These are phyloP conservation scores for Cubamyces sp. DNA, from an alignment of 768 basidiomycete species.

Conservation along the genomic window DNA sequence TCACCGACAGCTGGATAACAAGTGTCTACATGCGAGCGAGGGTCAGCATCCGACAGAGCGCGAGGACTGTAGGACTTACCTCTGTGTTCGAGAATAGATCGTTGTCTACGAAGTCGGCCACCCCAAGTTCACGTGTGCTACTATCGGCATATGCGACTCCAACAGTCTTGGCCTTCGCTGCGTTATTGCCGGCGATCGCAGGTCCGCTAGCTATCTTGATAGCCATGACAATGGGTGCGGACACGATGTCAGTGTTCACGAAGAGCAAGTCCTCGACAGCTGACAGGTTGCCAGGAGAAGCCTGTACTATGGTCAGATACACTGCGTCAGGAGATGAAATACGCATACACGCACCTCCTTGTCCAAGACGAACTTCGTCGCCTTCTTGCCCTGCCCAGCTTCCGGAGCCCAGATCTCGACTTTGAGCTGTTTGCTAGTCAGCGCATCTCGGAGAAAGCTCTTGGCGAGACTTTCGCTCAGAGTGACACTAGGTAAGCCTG, in stretches of 20 bases:
- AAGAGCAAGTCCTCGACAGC: constrained; percentile 67
- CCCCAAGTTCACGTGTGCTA: constrained; percentile 80
- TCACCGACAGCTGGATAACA: constrained; percentile 95
- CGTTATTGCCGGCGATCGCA: constrained; percentile 42
- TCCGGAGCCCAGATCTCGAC: constrained; percentile 90
- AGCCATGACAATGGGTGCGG: constrained; percentile 88
- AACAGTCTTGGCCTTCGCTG: constrained; percentile 70
- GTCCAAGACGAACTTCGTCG: constrained; percentile 72
- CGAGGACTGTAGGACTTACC: constrained; percentile 44
- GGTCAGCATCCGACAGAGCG: neutral
- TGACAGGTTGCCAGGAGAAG: constrained; percentile 73
- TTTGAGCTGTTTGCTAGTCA: constrained; percentile 87
- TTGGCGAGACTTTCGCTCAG: constrained; percentile 80
- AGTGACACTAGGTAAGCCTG: constrained; percentile 72
- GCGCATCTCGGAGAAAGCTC: constrained; percentile 81
- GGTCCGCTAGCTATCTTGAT: constrained; percentile 72
- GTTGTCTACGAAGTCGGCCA: constrained; percentile 91
- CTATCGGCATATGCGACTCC: constrained; percentile 94
- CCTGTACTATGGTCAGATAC: constrained; percentile 43
- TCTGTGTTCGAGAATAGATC: constrained; percentile 96
- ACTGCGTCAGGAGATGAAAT: neutral
- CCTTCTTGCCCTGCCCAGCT: constrained; percentile 73
- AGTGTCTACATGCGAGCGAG: constrained; percentile 62
- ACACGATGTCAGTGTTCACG: constrained; percentile 72
- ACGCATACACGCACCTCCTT: constrained; percentile 62